phyloP scores from a whole-genome alignment of 306 rosid species.

The Rosa lucieae region DNA sequence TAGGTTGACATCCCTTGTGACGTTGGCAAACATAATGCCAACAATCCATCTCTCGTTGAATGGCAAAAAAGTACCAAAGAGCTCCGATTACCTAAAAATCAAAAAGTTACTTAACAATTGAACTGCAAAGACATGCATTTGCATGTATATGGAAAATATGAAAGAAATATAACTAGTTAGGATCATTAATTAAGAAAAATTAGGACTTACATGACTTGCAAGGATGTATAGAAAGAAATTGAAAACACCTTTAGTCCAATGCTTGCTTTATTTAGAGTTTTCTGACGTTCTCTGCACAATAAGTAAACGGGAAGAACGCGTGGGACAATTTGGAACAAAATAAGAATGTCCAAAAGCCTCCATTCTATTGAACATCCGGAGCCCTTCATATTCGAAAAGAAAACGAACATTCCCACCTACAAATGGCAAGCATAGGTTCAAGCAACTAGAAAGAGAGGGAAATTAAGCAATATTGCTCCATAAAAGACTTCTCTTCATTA shows the following conservation, averaged over 20 bases:
- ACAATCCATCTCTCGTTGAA: conserved; percentile 21
- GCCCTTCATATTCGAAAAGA: not conserved
- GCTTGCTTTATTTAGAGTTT: not conserved
- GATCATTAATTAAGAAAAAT: not conserved
- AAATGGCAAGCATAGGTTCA: not conserved
- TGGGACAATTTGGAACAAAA: conserved; percentile 17
- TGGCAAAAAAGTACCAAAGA: conserved; percentile 29
- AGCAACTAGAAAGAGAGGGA: not conserved
- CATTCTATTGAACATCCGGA: not conserved
- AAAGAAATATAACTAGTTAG: not conserved
- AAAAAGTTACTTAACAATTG: not conserved
- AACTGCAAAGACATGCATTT: not conserved
- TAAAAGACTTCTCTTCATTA: not conserved
- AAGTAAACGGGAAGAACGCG: conserved; percentile 25
- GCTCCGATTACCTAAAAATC: conserved; percentile 28
- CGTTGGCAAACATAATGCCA: not conserved
- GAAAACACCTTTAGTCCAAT: conserved; percentile 28
- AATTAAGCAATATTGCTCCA: not conserved
- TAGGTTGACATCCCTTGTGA: not conserved
- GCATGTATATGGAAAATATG: not conserved
- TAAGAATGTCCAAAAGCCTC: not conserved
- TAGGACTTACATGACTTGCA: conserved; percentile 31
- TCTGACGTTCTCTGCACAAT: conserved; percentile 9
- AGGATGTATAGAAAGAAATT: conserved; percentile 29
- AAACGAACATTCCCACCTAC: conserved; percentile 22